phyloP scores from a whole-genome alignment of 1,139 yeast species.

The Magnusiomyces fungicola region DNA sequence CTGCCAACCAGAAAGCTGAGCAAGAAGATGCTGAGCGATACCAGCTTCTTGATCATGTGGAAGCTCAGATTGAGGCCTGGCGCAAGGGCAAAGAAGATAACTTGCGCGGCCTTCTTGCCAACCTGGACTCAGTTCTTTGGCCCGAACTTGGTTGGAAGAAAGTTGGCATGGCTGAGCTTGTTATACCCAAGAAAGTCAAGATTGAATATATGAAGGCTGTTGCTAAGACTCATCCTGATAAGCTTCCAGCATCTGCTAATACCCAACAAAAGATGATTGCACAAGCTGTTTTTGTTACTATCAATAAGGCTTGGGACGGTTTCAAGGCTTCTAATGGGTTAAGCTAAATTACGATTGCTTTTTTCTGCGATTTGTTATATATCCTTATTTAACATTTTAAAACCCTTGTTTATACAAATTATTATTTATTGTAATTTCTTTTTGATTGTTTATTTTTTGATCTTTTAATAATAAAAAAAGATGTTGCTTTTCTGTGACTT shows the following conservation, averaged over 20 bases:
- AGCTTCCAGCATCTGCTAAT: constrained; percentile 48
- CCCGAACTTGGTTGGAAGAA: constrained; percentile 56
- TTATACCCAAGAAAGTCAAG: constrained; percentile 87
- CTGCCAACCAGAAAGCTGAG: constrained; percentile 43
- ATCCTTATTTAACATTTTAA: no score
- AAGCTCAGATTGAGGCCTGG: constrained; percentile 54
- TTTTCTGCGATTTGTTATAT: no score
- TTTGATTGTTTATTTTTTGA: no score
- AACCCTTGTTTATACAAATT: no score
- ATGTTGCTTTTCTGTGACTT: no score
- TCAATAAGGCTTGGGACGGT: constrained; percentile 87
- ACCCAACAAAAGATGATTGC: constrained; percentile 79
- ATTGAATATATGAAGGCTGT: constrained; percentile 87
- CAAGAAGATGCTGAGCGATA: constrained; percentile 50
- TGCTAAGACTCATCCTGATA: constrained; percentile 91
- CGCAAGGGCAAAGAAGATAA: constrained; percentile 68
- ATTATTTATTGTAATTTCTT: no score
- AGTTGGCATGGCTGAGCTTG: constrained; percentile 64
- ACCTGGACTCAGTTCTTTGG: constrained; percentile 59
- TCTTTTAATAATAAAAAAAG: no score
- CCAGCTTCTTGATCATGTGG: constrained; percentile 54
- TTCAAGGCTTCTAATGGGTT: constrained; percentile 57
- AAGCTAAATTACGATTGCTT: constrained; percentile 25
- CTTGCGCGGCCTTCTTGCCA: constrained; percentile 62
- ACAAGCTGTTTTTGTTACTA: constrained; percentile 72